Evolutionary conservation across 2,329 filamentous ascomycete species (phyloP).

Genomic region (Emmonsiellopsis sp.): DNA sequence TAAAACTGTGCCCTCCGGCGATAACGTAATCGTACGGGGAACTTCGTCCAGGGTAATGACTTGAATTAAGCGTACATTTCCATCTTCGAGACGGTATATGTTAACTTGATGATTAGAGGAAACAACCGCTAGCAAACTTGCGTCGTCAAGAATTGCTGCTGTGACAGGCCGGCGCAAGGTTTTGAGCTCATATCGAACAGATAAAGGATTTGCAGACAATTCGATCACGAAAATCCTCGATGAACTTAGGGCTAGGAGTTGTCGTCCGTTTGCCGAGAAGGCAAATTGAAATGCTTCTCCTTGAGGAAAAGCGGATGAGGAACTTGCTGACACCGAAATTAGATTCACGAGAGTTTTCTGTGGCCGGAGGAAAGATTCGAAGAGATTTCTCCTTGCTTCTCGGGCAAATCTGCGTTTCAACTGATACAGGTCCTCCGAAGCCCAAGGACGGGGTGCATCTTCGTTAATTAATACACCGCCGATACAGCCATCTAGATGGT

Average conservation of each 20-base stretch:
- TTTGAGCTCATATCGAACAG: conserved; percentile 69
- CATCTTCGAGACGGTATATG: conserved; percentile 62
- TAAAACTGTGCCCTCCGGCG: conserved; percentile 70
- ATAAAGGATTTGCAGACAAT: conserved; percentile 49
- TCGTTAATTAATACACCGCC: conserved; percentile 22
- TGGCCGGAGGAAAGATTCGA: conserved; percentile 65
- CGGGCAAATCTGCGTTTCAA: conserved; percentile 59
- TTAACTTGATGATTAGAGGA: conserved; percentile 78
- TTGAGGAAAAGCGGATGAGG: conserved; percentile 67
- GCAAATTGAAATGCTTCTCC: conserved; percentile 81
- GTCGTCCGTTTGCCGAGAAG: conserved; percentile 65
- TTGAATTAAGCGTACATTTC: conserved; percentile 61
- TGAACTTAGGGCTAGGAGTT: conserved; percentile 73
- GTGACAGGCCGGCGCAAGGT: conserved; percentile 66
- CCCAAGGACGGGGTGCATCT: conserved; percentile 24
- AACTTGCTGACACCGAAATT: conserved; percentile 75
- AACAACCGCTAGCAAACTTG: conserved; percentile 65
- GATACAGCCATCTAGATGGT: conserved; percentile 34
- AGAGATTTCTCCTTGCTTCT: conserved; percentile 68
- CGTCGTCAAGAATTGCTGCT: conserved; percentile 71
- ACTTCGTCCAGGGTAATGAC: conserved; percentile 70
- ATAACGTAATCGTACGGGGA: conserved; percentile 69
- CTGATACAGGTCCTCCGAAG: conserved; percentile 44
- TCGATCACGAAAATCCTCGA: conserved; percentile 75
- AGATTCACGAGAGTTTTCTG: conserved; percentile 65